Conservation (phyloP, 257 asterid genomes). For the Agastache rugosa region DNA sequence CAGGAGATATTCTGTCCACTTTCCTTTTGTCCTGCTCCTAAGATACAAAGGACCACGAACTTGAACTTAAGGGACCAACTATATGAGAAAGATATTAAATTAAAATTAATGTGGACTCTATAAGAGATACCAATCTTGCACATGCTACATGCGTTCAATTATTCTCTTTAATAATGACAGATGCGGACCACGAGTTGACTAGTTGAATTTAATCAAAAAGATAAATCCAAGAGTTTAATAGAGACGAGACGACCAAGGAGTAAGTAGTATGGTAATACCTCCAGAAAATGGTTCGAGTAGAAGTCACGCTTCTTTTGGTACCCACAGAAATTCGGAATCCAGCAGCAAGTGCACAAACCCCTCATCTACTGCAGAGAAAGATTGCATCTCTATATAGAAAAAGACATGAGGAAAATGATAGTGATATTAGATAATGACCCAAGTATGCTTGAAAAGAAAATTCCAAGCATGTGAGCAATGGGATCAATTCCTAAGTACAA, state of each 20-base stretch:
- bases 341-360: slow-evolving; percentile 18
- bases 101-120: neutral
- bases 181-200: neutral
- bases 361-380: neutral
- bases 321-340: slow-evolving; percentile 2
- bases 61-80: neutral
- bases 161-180: neutral
- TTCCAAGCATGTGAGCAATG: neutral
- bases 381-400: neutral
- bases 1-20: neutral
- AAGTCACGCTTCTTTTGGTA: slow-evolving; percentile 15
- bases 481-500: neutral
- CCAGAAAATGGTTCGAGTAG: slow-evolving; percentile 17
- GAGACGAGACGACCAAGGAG: neutral
- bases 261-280: neutral
- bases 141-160: neutral
- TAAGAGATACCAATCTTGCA: neutral
- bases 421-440: neutral
- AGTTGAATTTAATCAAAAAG: neutral
- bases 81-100: neutral
- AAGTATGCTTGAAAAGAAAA: neutral
- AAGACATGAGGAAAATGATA: neutral
- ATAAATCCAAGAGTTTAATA: neutral
- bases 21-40: neutral
- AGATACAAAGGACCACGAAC: slow-evolving; percentile 7